These are phyloP conservation scores for Diospyros kaki DNA, from an alignment of 148 eudicot species.

Conservation along the genomic window DNA sequence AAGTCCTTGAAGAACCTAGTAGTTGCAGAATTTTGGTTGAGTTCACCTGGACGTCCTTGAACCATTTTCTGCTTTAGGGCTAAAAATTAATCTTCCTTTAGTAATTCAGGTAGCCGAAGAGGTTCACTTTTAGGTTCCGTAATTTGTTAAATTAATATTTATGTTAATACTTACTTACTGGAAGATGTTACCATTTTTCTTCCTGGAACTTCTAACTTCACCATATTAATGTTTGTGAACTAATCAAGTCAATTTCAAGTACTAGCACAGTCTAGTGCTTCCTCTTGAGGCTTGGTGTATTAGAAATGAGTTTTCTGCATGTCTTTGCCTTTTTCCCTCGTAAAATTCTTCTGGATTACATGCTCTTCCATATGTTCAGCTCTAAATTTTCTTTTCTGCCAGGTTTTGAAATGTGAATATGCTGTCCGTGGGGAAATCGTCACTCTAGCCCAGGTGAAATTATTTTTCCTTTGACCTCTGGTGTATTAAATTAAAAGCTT, in stretches of 20 bases:
- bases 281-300: neutral
- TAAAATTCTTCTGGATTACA: neutral
- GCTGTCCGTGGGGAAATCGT: conserved; percentile 97
- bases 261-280: neutral
- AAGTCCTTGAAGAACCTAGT: neutral
- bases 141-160: neutral
- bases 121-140: neutral
- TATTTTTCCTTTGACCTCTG: neutral
- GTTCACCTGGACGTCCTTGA: neutral
- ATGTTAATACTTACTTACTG: too few relatives aligned
- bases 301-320: neutral
- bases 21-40: neutral
- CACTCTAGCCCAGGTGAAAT: conserved; percentile 61
- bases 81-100: neutral
- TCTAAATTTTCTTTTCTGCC: conserved; percentile 11
- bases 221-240: neutral
- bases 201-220: neutral
- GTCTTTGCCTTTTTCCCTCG: neutral
- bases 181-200: neutral
- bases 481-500: neutral
- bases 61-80: neutral
- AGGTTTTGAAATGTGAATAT: conserved; percentile 87
- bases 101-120: neutral
- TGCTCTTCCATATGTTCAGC: neutral
- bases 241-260: neutral